Base-by-base conservation (phyloP, 352 stramenopile species). In the Globisporangium rhizosaccharum region DNA sequence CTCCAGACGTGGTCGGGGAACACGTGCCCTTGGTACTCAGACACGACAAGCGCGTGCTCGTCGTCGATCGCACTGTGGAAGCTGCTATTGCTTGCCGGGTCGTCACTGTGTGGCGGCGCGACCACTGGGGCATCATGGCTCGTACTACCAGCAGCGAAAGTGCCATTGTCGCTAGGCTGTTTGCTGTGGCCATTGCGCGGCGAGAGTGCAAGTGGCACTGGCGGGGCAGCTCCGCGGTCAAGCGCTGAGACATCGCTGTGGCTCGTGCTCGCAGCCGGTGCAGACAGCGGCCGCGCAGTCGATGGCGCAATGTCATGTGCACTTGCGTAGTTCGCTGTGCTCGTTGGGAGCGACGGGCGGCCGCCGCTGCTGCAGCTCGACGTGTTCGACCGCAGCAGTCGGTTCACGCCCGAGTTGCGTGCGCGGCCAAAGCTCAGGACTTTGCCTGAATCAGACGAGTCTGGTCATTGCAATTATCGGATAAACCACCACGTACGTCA, bases 351-450 rank as follows among this genome's bases (percentile, higher is more conserved):
- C 36, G 36, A 62, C 53, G 56, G 61, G 64, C 56, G 47, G 0
- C 30, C n/a, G 28, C 25, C 14, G 25, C 56, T 68, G 18, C 55
- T 75, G 6, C 57, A 48, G 48, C 68, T 76, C 62, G 66, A 75
- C 12, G 70, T 72, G 39, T 60, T 76, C 3, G 75, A 77, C 18
- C 79, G 78, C 18, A 87, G 57, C 17, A 90, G 58, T 0, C 81
- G 78, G 26, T 79, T 82, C 11, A 90, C 75, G 28, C 81, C 81
- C 41, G 81, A 88, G 50, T 82, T 79, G 28, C 77, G 68, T 8
- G 76, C 68, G 30, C 78, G 77, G 4, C 77, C 66, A 50, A 84
- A 84, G 36, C 76, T 87, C 12, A 70, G 72, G 7, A 68, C 36
- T 26, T 85, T 84, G 6, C 78, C 66, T 12, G 66, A 62, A 37